Evolutionary conservation across 1,284 basidiomycete genomes (phyloP).

Genomic region (Xerocomus minutiporus): DNA sequence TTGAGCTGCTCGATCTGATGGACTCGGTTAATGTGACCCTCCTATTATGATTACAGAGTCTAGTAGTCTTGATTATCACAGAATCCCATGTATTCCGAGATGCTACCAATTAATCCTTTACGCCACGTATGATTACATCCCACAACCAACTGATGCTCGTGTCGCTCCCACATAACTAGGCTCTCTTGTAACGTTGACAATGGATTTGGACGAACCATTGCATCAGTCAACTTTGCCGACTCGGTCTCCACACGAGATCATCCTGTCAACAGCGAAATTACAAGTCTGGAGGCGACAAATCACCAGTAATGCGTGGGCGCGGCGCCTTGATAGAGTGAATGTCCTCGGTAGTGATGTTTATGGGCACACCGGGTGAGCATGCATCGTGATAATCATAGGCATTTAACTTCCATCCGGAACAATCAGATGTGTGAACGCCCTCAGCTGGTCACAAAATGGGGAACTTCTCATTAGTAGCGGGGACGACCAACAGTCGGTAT

Average conservation of each 20-base stretch:
- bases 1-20: slow-evolving; percentile 14
- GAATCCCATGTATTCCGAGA: background rate
- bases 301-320: slow-evolving; percentile 23
- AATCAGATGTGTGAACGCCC: slow-evolving; percentile 75
- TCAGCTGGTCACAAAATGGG: slow-evolving; percentile 79
- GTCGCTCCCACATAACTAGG: background rate
- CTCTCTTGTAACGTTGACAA: slow-evolving; percentile 2
- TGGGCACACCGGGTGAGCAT: slow-evolving; percentile 63
- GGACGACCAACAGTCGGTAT: slow-evolving; percentile 75
- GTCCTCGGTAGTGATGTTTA: slow-evolving; percentile 54
- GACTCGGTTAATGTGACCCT: background rate
- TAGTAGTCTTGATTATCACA: background rate
- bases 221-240: slow-evolving; percentile 4
- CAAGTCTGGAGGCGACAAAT: slow-evolving; percentile 24
- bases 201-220: slow-evolving; percentile 13
- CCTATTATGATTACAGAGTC: background rate
- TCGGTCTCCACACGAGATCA: slow-evolving; percentile 4
- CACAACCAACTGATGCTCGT: background rate
- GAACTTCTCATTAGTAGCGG: slow-evolving; percentile 72
- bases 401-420: slow-evolving; percentile 3
- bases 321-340: slow-evolving; percentile 49
- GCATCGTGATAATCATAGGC: background rate
- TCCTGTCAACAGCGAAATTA: slow-evolving; percentile 24
- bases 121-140: background rate
- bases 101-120: background rate